Evolutionary conservation across 2,329 filamentous ascomycete genomes (phyloP).

Genomic region (Coniochaeta sp.): DNA sequence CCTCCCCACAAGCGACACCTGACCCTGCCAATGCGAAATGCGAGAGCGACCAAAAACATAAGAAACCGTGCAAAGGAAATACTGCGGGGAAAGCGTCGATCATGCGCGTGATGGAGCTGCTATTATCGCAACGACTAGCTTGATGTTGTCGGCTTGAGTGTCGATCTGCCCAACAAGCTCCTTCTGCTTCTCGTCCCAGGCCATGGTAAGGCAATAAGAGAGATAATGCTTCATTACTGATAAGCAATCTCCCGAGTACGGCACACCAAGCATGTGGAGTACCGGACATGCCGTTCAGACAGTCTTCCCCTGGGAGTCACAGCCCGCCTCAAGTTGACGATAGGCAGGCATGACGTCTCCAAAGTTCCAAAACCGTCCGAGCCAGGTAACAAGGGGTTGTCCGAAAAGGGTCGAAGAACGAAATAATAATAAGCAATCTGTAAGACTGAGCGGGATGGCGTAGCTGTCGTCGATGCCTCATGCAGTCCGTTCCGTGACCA

Average conservation of each 20-base stretch:
- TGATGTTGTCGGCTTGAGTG: slow-evolving; percentile 8
- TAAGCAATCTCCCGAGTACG: slow-evolving; percentile 8
- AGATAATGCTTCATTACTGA: neutral
- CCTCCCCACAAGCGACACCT: slow-evolving; percentile 29
- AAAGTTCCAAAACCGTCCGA: slow-evolving; percentile 9
- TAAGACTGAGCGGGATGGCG: slow-evolving; percentile 3
- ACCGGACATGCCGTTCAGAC: slow-evolving; percentile 33
- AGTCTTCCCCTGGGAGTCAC: slow-evolving; percentile 5
- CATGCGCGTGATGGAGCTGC: neutral
- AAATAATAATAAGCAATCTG: slow-evolving; percentile 20
- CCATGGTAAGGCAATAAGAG: neutral
- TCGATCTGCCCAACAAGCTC: neutral
- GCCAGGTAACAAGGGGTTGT: slow-evolving; percentile 10
- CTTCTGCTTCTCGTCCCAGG: neutral
- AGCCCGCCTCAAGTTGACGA: neutral
- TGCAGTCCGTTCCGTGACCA: neutral
- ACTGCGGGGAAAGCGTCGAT: neutral
- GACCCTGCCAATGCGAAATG: slow-evolving; percentile 12
- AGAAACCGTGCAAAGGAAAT: neutral
- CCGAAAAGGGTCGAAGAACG: slow-evolving; percentile 8
- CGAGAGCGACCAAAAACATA: slow-evolving; percentile 12
- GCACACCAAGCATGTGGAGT: slow-evolving; percentile 20
- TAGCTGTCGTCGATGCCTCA: neutral
- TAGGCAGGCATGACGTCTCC: neutral
- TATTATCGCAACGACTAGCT: slow-evolving; percentile 21